Evolutionary conservation across 352 stramenopile genomes (phyloP).

Genomic region (Globisporangium cystogenes): DNA sequence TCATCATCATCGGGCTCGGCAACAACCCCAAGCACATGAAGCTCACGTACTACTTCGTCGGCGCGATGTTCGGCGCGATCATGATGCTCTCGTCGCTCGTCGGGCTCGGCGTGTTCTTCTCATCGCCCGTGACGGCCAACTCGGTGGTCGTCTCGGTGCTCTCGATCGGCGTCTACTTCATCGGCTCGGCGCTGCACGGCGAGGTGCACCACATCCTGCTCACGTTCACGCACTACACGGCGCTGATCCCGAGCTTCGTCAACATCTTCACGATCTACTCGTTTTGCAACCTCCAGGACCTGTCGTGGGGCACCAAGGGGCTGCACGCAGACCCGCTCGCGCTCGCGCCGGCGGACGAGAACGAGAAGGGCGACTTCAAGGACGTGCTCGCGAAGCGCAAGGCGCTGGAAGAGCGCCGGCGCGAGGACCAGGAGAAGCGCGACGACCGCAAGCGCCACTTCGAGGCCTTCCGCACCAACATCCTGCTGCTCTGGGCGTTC

Average conservation of each 20-base stretch:
- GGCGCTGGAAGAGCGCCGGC: slow-evolving; percentile 59
- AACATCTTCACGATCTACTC: slow-evolving; percentile 90
- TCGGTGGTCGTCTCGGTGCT: slow-evolving; percentile 62
- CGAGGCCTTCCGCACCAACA: slow-evolving; percentile 79
- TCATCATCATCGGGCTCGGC: slow-evolving; percentile 81
- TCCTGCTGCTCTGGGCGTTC: slow-evolving; percentile 77
- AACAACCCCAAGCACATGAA: slow-evolving; percentile 89
- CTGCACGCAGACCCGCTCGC: slow-evolving; percentile 50
- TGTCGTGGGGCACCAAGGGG: slow-evolving; percentile 85
- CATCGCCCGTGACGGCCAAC: slow-evolving; percentile 34
- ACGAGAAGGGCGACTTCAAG: slow-evolving; percentile 79
- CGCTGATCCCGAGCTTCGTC: slow-evolving; percentile 83
- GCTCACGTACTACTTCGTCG: slow-evolving; percentile 79
- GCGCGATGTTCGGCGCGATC: slow-evolving; percentile 62
- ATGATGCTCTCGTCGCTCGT: slow-evolving; percentile 78
- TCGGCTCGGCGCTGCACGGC: slow-evolving; percentile 71
- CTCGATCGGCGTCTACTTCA: slow-evolving; percentile 77
- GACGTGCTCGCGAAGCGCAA: slow-evolving; percentile 76
- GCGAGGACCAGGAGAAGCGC: slow-evolving; percentile 39
- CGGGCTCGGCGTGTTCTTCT: slow-evolving; percentile 72
- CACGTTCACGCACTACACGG: slow-evolving; percentile 85
- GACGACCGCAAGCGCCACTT: slow-evolving; percentile 78
- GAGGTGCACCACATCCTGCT: slow-evolving; percentile 83
- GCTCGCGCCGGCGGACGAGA: slow-evolving; percentile 36
- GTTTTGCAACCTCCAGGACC: slow-evolving; percentile 86